A percentile compares a stretch with the other conserved stretches of the same genome.
These are phyloP conservation scores for Selaginella tamariscina DNA, from an alignment of 75 land plant genomes.

Conservation along the genomic window DNA sequence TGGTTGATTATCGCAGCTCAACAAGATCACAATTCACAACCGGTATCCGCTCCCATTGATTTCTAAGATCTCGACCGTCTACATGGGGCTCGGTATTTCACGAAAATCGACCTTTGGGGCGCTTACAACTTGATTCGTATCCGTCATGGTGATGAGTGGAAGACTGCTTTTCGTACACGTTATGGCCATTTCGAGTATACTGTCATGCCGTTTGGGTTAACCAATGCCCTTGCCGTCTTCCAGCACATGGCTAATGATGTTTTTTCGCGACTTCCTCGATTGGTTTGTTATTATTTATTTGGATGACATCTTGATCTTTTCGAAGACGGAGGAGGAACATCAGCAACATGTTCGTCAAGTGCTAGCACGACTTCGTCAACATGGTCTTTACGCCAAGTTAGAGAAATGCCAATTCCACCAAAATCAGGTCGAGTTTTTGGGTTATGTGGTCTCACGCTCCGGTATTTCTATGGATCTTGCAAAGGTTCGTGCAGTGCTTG, in stretches of 20 bases:
- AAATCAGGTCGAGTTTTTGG: slow-evolving; percentile 21
- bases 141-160: slow-evolving; percentile 3
- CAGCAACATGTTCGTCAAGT: slow-evolving; percentile 14
- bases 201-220: too few relatives aligned
- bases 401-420: slow-evolving; percentile 15
- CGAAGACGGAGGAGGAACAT: slow-evolving; percentile 20
- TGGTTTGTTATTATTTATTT: slow-evolving; percentile 16
- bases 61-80: slow-evolving; percentile 11
- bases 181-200: too few relatives aligned
- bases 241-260: slow-evolving; percentile 16
- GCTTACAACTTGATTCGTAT: slow-evolving; percentile 1
- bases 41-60: slow-evolving; percentile 19
- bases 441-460: slow-evolving; percentile 14
- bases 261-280: slow-evolving; percentile 14
- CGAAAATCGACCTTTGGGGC: slow-evolving; percentile 19
- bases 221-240: slow-evolving; percentile 1
- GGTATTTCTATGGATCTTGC: slow-evolving; percentile 21
- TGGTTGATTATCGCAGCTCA: slow-evolving; percentile 18
- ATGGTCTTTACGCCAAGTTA: slow-evolving; percentile 18
- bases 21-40: slow-evolving; percentile 17
- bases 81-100: slow-evolving; percentile 11
- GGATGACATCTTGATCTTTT: slow-evolving; percentile 20
- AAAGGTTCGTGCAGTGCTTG: slow-evolving; percentile 13
- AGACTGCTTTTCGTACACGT: too few relatives aligned
- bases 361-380: slow-evolving; percentile 3